Evolutionary conservation across 805 yeast genomes (phyloP).

Genomic region (Yarrowia sp.): DNA sequence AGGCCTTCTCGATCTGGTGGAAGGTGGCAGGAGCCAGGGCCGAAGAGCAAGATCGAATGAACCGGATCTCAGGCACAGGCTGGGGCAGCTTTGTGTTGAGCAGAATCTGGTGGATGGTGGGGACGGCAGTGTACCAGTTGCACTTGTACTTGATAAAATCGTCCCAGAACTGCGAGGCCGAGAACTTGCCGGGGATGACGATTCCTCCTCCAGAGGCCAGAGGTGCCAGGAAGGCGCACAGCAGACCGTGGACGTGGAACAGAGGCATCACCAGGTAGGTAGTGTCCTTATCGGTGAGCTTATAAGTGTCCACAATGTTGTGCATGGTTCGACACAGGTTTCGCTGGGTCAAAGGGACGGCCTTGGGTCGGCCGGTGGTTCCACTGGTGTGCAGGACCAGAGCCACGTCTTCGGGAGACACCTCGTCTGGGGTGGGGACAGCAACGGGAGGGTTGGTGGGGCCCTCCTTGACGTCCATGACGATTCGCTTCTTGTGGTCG

Average conservation of each 20-base stretch:
- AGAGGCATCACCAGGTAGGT: constrained; percentile 77
- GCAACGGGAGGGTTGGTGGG: constrained; percentile 5
- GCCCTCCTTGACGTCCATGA: constrained; percentile 42
- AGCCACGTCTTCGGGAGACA: constrained; percentile 62
- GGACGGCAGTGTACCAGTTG: constrained; percentile 79
- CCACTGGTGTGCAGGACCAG: constrained; percentile 76
- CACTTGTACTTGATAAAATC: constrained; percentile 60
- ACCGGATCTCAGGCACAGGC: constrained; percentile 62
- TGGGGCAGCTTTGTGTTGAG: constrained; percentile 60
- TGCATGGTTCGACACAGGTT: constrained; percentile 66
- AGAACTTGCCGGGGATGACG: constrained; percentile 67
- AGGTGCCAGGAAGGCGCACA: constrained; percentile 69
- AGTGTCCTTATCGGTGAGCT: constrained; percentile 57
- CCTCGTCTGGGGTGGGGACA: constrained; percentile 40
- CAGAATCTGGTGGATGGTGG: constrained; percentile 74
- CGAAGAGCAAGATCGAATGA: constrained; percentile 75
- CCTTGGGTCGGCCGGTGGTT: constrained; percentile 78
- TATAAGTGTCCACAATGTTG: constrained; percentile 67
- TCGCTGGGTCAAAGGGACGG: constrained; percentile 71
- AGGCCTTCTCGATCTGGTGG: constrained; percentile 60
- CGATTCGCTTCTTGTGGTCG: constrained; percentile 53
- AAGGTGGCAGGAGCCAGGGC: constrained; percentile 72
- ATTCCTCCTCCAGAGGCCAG: constrained; percentile 65
- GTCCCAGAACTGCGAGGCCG: constrained; percentile 67
- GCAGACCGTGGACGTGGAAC: constrained; percentile 78